A percentile compares a stretch with the other conserved stretches of the same genome.
Evolutionary conservation across 345 rosid species (phyloP).

Genomic region (Arabis hirsuta): DNA sequence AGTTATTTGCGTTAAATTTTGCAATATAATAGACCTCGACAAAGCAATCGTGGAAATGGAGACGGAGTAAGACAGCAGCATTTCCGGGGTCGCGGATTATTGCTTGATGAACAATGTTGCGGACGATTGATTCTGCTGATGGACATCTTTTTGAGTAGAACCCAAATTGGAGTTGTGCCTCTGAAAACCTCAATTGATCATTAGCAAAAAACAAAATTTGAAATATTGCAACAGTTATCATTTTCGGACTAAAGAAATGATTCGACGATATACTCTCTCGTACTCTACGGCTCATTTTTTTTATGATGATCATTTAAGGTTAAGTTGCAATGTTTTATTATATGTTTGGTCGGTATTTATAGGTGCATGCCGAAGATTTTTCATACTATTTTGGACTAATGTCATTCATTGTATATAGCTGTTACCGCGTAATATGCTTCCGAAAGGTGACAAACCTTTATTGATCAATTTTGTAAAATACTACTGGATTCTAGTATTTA

Average conservation of each 20-base stretch:
- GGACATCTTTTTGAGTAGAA: conserved; percentile 64
- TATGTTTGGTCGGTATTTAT: conserved; percentile 21
- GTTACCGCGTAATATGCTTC: conserved; percentile 40
- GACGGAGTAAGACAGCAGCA: conserved; percentile 59
- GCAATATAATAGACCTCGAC: conserved; percentile 50
- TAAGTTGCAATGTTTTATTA: background rate
- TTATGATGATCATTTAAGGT: conserved; percentile 8
- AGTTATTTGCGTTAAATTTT: background rate
- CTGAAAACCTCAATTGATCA: conserved; percentile 20
- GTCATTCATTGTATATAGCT: conserved; percentile 40
- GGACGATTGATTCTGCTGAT: conserved; percentile 51
- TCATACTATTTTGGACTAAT: conserved; percentile 30
- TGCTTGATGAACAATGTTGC: conserved; percentile 42
- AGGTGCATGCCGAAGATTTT: conserved; percentile 2
- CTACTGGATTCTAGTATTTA: background rate
- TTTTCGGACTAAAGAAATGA: conserved; percentile 14
- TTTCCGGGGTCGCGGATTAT: conserved; percentile 45
- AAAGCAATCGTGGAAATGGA: conserved; percentile 77
- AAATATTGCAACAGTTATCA: conserved; percentile 19
- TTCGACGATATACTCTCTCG: conserved; percentile 9
- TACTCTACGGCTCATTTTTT: conserved; percentile 14
- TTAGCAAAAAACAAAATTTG: conserved; percentile 19
- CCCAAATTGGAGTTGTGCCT: conserved; percentile 54
- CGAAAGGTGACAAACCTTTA: conserved; percentile 24
- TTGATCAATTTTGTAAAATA: background rate